Base-by-base conservation (phyloP, 2,329 filamentous ascomycete species). In the Leptographium procerum region DNA sequence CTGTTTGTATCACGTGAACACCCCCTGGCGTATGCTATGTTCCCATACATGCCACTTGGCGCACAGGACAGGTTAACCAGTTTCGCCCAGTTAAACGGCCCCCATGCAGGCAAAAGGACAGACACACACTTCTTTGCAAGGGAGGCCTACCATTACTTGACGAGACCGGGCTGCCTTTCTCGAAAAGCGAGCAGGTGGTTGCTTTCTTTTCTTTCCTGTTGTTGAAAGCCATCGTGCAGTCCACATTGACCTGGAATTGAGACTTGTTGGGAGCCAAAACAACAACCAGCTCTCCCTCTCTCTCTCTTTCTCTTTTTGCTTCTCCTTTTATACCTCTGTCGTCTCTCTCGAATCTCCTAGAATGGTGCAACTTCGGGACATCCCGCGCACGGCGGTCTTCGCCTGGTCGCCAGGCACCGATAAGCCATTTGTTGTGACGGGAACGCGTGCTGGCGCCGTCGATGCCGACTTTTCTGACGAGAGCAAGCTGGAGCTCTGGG, bases 381-480 rank as follows among this genome's bases (percentile, higher is more conserved):
- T 99, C 70, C 89, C 91, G 72, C 85, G 94, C 75, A 99, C 94
- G 68, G 94, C 92, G 73, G 88, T 92, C 68, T 99, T 99, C 73
- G 90, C 94, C 69, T 99, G 94, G 92, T 96, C 90, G 65, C 88
- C 91, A 29, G 88, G 86, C 66, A 76, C 89, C 55, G 81, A 83
- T 45, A 84, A 86, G 65, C 91, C 92, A 66, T 79, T 95, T 65
- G 79, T 99, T 64, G 92, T 90, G 61, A 99, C 94, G 31, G 94
- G 94, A 67, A 99, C 94, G 52, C 86, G 91, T 66, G 91, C 94
- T 61, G 94, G 94, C 63, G 94, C 94, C 66, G 91, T 99, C 48
- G 91, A 95, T 73, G 91, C 89, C 66, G 91, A 97, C 73, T 99
- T 99, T 75, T 97, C 94, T 31, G 94, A 94, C 72, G 91, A 97